Percentiles rank a stretch among this genome's conserved stretches.
phyloP scores from a whole-genome alignment of 2,329 filamentous ascomycete species.

The Neonectria ditissima region DNA sequence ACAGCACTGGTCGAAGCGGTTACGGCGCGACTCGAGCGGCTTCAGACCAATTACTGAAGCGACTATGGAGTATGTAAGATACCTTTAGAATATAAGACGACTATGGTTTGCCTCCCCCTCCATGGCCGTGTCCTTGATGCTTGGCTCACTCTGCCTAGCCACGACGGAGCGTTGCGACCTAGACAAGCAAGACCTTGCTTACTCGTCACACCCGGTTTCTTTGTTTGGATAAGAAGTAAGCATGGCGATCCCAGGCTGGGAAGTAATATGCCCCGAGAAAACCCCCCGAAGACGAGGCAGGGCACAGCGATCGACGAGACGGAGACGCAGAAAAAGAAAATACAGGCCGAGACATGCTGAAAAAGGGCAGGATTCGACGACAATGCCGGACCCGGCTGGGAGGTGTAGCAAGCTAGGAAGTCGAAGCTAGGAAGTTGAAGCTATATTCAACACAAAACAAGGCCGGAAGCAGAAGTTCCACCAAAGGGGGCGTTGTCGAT shows the following conservation, averaged over 20 bases:
- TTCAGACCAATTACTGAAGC: slow-evolving; percentile 53
- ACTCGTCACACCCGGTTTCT: not conserved
- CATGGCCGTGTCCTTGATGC: slow-evolving; percentile 8
- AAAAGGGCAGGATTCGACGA: not conserved
- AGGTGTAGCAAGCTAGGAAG: not conserved
- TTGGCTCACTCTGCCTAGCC: not conserved
- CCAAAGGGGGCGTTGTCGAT: not conserved
- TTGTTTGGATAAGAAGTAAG: not conserved
- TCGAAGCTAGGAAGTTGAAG: not conserved
- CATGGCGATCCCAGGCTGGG: not conserved
- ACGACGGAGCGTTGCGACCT: not conserved
- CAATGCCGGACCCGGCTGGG: not conserved
- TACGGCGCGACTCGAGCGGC: slow-evolving; percentile 69
- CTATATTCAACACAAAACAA: not conserved
- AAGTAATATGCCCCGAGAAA: not conserved
- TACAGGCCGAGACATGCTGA: not conserved
- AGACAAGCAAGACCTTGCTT: not conserved
- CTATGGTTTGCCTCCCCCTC: slow-evolving; percentile 1
- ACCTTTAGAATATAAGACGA: slow-evolving; percentile 27
- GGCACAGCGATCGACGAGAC: not conserved
- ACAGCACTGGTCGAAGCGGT: slow-evolving; percentile 76
- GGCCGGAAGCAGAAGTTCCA: not conserved
- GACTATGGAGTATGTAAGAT: slow-evolving; percentile 43
- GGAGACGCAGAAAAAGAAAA: not conserved
- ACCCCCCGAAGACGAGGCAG: not conserved